Conservation (phyloP, 2,329 filamentous ascomycete species). For the Colletotrichum salicis region DNA sequence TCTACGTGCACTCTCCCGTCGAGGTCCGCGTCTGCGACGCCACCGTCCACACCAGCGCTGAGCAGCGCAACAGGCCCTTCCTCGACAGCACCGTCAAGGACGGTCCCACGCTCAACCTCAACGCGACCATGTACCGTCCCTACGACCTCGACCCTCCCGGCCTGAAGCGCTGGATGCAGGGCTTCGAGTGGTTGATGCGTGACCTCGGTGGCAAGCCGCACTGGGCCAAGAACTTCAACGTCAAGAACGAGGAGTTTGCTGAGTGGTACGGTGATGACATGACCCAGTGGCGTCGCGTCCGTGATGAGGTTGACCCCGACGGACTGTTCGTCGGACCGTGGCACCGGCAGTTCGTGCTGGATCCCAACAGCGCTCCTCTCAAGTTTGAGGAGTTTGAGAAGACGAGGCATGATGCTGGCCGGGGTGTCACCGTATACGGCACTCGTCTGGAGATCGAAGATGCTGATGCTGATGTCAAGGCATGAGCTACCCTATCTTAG, state of each 20-base stretch:
- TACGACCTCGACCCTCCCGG: constrained; percentile 83
- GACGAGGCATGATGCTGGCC: constrained; percentile 30
- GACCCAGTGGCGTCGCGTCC: constrained; percentile 72
- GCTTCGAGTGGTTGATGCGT: constrained; percentile 91
- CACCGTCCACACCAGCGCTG: constrained; percentile 48
- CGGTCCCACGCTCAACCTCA: constrained; percentile 85
- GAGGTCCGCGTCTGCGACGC: constrained; percentile 90
- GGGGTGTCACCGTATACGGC: constrained; percentile 27
- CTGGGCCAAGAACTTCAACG: constrained; percentile 92
- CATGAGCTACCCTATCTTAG: not conserved
- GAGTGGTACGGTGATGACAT: constrained; percentile 76
- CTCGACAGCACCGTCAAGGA: constrained; percentile 77
- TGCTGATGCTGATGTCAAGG: not conserved
- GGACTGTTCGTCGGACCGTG: constrained; percentile 93
- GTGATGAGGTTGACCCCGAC: constrained; percentile 78
- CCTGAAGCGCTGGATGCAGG: constrained; percentile 81
- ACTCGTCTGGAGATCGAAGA: constrained; percentile 9
- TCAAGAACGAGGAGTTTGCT: constrained; percentile 67
- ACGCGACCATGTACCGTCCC: constrained; percentile 88
- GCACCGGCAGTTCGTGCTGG: constrained; percentile 78
- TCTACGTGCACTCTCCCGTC: constrained; percentile 92
- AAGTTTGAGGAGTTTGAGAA: constrained; percentile 51
- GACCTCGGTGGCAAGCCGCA: constrained; percentile 87
- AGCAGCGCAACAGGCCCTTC: constrained; percentile 48
- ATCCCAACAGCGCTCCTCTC: constrained; percentile 46